Percentiles rank a stretch among this genome's conserved stretches.
Evolutionary conservation across 1,284 basidiomycete genomes (phyloP).

Genomic region (Leccinum insigne): DNA sequence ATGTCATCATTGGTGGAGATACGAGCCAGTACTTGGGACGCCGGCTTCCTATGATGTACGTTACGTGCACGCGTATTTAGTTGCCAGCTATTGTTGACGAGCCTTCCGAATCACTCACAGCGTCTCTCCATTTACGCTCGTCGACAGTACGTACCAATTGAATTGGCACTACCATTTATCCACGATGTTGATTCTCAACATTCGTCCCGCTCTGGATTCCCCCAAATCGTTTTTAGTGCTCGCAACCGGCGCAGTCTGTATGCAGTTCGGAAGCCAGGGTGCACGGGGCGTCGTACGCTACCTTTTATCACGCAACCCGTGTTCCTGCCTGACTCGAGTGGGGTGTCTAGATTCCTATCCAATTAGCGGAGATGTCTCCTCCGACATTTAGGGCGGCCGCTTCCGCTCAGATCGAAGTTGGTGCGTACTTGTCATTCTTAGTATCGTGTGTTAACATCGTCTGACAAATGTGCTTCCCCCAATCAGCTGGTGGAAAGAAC

Average conservation of each 20-base stretch:
- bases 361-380: slow-evolving; percentile 87
- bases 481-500: slow-evolving; percentile 59
- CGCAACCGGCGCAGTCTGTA: slow-evolving; percentile 79
- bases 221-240: slow-evolving; percentile 66
- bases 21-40: slow-evolving; percentile 87
- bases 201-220: slow-evolving; percentile 88
- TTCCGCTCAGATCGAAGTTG: no score
- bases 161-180: slow-evolving; percentile 40
- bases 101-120: slow-evolving; percentile 1
- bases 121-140: slow-evolving; percentile 41
- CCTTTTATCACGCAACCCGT: background rate
- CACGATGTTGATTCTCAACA: slow-evolving; percentile 28
- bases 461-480: background rate
- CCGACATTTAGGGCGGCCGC: slow-evolving; percentile 93
- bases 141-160: slow-evolving; percentile 36
- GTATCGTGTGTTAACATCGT: slow-evolving; percentile 48
- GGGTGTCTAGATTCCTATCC: slow-evolving; percentile 66
- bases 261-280: slow-evolving; percentile 84
- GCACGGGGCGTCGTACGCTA: slow-evolving; percentile 69
- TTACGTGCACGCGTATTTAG: background rate
- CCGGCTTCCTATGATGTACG: slow-evolving; percentile 81
- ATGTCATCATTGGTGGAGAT: slow-evolving; percentile 80
- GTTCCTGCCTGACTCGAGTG: background rate
- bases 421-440: no score
- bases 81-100: background rate